These are phyloP conservation scores for Beauveria sp. DNA, from an alignment of 2,329 filamentous ascomycete species.

Conservation along the genomic window DNA sequence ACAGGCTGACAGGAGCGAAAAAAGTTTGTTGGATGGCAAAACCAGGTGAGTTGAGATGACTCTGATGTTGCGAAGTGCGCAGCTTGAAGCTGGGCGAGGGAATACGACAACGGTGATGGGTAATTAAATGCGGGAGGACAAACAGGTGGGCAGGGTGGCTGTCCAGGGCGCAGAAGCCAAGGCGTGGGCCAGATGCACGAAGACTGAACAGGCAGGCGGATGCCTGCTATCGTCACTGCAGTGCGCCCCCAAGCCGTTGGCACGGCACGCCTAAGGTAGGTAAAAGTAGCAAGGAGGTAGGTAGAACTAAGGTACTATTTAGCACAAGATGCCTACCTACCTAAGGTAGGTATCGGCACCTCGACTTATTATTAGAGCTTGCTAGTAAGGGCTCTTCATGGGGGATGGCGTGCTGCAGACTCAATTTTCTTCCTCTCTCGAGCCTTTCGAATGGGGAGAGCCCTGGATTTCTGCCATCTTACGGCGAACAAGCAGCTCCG, in stretches of 20 bases:
- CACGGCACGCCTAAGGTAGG: no score
- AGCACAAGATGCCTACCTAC: not conserved
- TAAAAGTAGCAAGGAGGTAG: no score
- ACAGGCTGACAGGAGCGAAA: not conserved
- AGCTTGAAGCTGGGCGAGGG: not conserved
- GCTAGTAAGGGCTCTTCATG: not conserved
- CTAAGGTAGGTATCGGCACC: not conserved
- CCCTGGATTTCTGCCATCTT: not conserved
- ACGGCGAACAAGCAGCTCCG: constrained; percentile 1
- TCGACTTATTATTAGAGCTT: no score
- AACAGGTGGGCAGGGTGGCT: not conserved
- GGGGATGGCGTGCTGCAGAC: not conserved
- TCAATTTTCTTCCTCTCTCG: not conserved
- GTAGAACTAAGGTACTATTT: no score
- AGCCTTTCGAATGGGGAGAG: not conserved
- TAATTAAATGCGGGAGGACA: not conserved
- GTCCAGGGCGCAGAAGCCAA: not conserved
- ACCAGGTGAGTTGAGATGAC: not conserved
- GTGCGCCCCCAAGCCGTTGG: no score
- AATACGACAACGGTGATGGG: not conserved
- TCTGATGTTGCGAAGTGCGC: not conserved
- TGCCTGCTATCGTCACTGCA: no score
- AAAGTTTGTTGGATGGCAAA: not conserved
- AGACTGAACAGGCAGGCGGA: not conserved
- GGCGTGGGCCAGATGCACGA: not conserved